Evolutionary conservation across 805 yeast species (phyloP), one percentile per base, ranked within the genome.

Genomic region (Suhomyces kilbournensis): DNA sequence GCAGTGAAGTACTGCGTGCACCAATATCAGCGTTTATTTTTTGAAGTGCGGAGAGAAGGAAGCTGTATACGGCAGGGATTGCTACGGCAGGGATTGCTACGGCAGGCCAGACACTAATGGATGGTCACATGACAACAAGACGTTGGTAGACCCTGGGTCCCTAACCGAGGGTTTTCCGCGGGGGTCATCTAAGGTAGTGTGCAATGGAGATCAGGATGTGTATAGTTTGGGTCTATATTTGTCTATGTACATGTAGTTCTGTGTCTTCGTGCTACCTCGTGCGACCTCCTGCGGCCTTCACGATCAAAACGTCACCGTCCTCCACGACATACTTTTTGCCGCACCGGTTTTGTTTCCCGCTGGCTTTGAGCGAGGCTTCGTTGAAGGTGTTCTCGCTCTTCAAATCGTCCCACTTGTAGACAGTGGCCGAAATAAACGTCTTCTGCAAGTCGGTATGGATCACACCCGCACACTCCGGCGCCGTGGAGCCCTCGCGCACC

Each of bases 401-500:
- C 50, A 86, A 68, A 60, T 88, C 94, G 4, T 79, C 75, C 65
- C 79, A 86, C 61, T 86, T 86, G 63, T 81, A 78, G 26, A 91
- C 88, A 52, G 85, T 83, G 8, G 94, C 96, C 63, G 82, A 81
- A 46, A 91, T 82, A 66, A 91, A 91, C 0, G 96, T 88, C 61
- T 85, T 82, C 71, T 86, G 85, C 51, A 90, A 71, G 66, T 90
- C 97, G 7, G 90, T 86, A 66, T 91, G 97, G 54, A 91, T 91
- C 32, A 86, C 85, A 20, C 92, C 96, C 0, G 97, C 97, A 2
- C 96, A 97, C 56, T 88, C 88, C 38, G 93, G 92, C 1, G 96
- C 96, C 35, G 82, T 80, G 15, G 87, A 80, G 28, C 90, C 89
- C 48, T 77, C 76, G 64, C 92, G 79, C 50, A 91, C 77, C 15